Evolutionary conservation across 2,329 filamentous ascomycete genomes (phyloP), one percentile per base, ranked within the genome.

Genomic region (Coniochaeta prunicola): DNA sequence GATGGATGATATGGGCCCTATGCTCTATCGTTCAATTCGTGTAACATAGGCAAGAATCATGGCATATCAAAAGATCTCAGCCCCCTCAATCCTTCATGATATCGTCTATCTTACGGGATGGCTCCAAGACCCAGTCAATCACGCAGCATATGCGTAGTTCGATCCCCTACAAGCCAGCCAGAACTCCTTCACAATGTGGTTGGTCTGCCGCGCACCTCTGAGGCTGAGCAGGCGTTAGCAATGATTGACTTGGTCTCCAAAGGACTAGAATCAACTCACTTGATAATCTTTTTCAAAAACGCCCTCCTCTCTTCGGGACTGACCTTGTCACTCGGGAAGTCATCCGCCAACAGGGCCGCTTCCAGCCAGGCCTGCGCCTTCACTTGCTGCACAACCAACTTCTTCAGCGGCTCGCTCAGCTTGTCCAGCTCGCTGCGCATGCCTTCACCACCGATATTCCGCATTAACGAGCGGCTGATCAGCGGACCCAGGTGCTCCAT

Each of bases 391-490:
- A 76, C 77, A 1, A 88, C 77, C 24, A 92, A 75, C 67, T 85
- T 89, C 72, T 88, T 90, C 4, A 92, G 74, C 1, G 88, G 88
- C 60, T 90, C 87, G 58, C 82, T 82, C 6, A 92, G 73, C 64
- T 82, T 85, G 64, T 91, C 88, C 0, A 92, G 76, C 66, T 92
- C 89, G 64, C 86, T 90, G 40, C 89, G 81, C 1, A 85, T 81
- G 4, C 86, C 88, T 58, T 82, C 81, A 1, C 89, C 89, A 6
- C 85, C 83, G 36, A 91, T 79, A 60, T 90, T 89, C 59, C 80
- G 77, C 2, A 88, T 76, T 26, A 91, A 73, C 0, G 82, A 80
- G 59, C 79, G 76, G 4, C 81, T 74, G n/a, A 91, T 71, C 19
- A 81, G 70, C 0, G 86, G 86, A 0, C 87, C 87, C 8, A 90